Conservation (phyloP, 768 basidiomycete species). For the Tubosaeta sp. region DNA sequence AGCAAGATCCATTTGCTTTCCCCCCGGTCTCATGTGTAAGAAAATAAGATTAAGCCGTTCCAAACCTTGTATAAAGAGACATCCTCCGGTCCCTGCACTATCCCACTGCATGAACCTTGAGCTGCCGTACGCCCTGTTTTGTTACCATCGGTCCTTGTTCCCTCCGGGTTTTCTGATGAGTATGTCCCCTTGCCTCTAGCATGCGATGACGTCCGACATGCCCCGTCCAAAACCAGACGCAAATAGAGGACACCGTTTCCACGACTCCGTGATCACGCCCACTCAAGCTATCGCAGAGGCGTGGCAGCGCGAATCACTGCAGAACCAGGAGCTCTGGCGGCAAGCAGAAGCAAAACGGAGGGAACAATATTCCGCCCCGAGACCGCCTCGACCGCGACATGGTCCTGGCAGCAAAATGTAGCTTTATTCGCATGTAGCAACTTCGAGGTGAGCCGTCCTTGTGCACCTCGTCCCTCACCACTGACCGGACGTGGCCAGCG, state of each 20-base stretch:
- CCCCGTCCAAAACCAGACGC: constrained; percentile 33
- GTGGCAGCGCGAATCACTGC: constrained; percentile 59
- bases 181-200: constrained; percentile 28
- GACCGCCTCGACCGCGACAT: constrained; percentile 32
- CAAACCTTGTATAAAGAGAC: constrained; percentile 36
- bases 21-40: constrained; percentile 19
- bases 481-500: constrained; percentile 13
- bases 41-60: constrained; percentile 28
- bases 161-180: constrained; percentile 25
- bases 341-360: constrained; percentile 47
- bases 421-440: constrained; percentile 14
- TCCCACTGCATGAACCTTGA: constrained; percentile 32
- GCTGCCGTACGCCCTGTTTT: constrained; percentile 36
- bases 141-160: constrained; percentile 23
- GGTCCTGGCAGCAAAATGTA: constrained; percentile 54
- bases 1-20: constrained; percentile 12
- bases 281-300: constrained; percentile 64
- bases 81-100: constrained; percentile 28
- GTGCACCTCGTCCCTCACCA: not conserved
- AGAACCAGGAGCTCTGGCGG: constrained; percentile 59
- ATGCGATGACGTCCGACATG: constrained; percentile 36
- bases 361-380: constrained; percentile 41
- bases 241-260: constrained; percentile 26
- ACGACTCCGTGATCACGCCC: constrained; percentile 38
- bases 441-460: constrained; percentile 13